Conservation (phyloP, 163 green algal species). For the Scenedesmus sp. region DNA sequence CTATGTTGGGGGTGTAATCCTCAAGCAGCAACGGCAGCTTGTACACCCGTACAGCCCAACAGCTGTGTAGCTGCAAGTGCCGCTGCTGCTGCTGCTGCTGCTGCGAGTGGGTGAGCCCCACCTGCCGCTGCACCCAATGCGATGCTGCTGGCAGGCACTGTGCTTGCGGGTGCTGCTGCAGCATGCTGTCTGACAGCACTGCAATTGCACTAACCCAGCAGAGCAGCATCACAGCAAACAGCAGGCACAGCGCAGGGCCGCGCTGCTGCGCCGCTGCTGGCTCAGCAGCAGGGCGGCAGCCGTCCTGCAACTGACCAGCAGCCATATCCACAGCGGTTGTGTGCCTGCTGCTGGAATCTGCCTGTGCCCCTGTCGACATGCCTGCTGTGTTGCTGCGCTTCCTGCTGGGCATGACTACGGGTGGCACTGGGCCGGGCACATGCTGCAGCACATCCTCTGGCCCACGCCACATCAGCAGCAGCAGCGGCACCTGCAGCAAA, state of each 20-base stretch:
- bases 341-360: not conserved
- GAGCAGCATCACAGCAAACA: slow-evolving; percentile 20
- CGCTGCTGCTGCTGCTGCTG: not conserved
- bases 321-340: not conserved
- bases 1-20: slow-evolving; percentile 79
- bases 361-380: not conserved
- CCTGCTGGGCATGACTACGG: not conserved
- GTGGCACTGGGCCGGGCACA: not conserved
- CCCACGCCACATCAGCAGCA: slow-evolving; percentile 42
- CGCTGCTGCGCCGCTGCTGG: slow-evolving; percentile 15
- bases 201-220: slow-evolving; percentile 27
- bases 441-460: slow-evolving; percentile 37
- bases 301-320: not conserved
- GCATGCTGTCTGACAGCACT: slow-evolving; percentile 32
- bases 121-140: not conserved
- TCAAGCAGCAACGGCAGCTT: slow-evolving; percentile 60
- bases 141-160: slow-evolving; percentile 43
- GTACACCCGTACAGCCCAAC: slow-evolving; percentile 48
- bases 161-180: slow-evolving; percentile 40
- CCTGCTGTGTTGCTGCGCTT: not conserved
- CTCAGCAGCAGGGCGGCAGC: not conserved
- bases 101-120: not conserved
- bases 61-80: not conserved
- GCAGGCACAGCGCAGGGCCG: not conserved
- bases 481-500: slow-evolving; percentile 30